These are phyloP conservation scores for Omphalotus olearius DNA, from an alignment of 1,284 basidiomycete species.

Conservation along the genomic window DNA sequence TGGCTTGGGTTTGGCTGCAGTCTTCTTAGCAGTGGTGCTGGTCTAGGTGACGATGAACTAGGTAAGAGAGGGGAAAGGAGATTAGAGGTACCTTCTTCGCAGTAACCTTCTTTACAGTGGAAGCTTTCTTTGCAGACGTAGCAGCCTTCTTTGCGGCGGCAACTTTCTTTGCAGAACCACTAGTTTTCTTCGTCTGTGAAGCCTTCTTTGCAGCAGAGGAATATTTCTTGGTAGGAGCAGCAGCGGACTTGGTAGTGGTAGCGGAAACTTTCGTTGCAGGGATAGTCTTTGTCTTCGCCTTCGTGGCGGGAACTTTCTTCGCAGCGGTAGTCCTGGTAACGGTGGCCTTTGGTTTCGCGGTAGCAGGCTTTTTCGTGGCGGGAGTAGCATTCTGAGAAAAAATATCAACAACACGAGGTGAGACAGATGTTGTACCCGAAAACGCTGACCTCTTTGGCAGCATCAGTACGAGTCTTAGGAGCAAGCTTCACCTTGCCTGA, in stretches of 20 bases:
- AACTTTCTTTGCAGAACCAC: slow-evolving; percentile 25
- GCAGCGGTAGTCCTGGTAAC: slow-evolving; percentile 20
- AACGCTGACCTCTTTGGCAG: slow-evolving; percentile 61
- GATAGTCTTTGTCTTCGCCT: slow-evolving; percentile 24
- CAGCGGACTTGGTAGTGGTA: slow-evolving; percentile 29
- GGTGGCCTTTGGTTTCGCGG: slow-evolving; percentile 27
- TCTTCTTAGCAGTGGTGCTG: slow-evolving; percentile 32
- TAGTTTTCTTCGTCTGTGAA: slow-evolving; percentile 23
- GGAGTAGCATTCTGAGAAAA: slow-evolving; percentile 34
- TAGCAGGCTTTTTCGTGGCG: slow-evolving; percentile 32
- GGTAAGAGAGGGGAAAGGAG: neutral
- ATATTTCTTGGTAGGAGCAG: slow-evolving; percentile 26
- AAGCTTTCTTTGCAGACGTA: slow-evolving; percentile 26
- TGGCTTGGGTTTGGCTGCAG: slow-evolving; percentile 15
- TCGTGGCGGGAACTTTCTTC: slow-evolving; percentile 23
- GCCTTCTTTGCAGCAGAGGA: slow-evolving; percentile 21
- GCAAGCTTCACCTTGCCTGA: slow-evolving; percentile 73
- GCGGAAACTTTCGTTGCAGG: slow-evolving; percentile 20
- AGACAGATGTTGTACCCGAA: neutral
- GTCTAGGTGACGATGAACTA: slow-evolving; percentile 20
- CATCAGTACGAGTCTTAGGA: slow-evolving; percentile 50
- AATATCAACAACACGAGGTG: slow-evolving; percentile 13
- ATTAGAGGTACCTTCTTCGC: slow-evolving; percentile 32
- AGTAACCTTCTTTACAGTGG: slow-evolving; percentile 28
- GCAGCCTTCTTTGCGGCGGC: slow-evolving; percentile 27